phyloP scores from a whole-genome alignment of 2,329 filamentous ascomycete genomes.

The Aschersonia sp. region DNA sequence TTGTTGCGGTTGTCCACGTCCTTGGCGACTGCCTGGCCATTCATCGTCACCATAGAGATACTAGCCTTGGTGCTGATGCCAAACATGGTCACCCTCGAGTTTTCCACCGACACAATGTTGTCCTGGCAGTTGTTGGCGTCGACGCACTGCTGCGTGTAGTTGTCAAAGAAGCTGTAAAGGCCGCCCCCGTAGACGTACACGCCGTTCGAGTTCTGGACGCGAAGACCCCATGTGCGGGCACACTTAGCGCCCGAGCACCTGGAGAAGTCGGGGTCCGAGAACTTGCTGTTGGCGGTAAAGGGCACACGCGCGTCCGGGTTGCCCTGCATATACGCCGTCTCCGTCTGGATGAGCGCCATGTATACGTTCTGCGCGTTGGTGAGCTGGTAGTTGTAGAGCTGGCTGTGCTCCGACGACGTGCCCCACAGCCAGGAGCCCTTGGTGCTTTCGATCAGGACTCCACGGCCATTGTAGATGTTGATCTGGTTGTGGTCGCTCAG shows the following conservation, averaged over 20 bases:
- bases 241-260: slow-evolving; percentile 40
- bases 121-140: slow-evolving; percentile 55
- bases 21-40: slow-evolving; percentile 37
- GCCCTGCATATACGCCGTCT: slow-evolving; percentile 79
- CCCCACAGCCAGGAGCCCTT: slow-evolving; percentile 70
- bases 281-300: slow-evolving; percentile 43
- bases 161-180: slow-evolving; percentile 72
- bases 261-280: slow-evolving; percentile 55
- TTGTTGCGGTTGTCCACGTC: slow-evolving; percentile 50
- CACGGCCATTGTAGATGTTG: slow-evolving; percentile 78
- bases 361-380: slow-evolving; percentile 64
- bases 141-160: slow-evolving; percentile 62
- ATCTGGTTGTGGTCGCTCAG: slow-evolving; percentile 59
- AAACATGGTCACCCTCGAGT: slow-evolving; percentile 49
- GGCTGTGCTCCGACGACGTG: slow-evolving; percentile 54
- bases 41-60: slow-evolving; percentile 55
- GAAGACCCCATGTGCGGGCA: slow-evolving; percentile 65
- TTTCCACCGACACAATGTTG: slow-evolving; percentile 62
- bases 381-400: slow-evolving; percentile 76
- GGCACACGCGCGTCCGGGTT: slow-evolving; percentile 60
- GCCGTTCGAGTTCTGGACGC: slow-evolving; percentile 51
- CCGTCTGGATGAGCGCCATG: slow-evolving; percentile 73
- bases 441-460: slow-evolving; percentile 61
- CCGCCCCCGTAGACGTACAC: slow-evolving; percentile 59
- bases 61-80: slow-evolving; percentile 63